Evolutionary conservation across 2,329 filamentous ascomycete species (phyloP).

Genomic region (Shiraia bambusicola): DNA sequence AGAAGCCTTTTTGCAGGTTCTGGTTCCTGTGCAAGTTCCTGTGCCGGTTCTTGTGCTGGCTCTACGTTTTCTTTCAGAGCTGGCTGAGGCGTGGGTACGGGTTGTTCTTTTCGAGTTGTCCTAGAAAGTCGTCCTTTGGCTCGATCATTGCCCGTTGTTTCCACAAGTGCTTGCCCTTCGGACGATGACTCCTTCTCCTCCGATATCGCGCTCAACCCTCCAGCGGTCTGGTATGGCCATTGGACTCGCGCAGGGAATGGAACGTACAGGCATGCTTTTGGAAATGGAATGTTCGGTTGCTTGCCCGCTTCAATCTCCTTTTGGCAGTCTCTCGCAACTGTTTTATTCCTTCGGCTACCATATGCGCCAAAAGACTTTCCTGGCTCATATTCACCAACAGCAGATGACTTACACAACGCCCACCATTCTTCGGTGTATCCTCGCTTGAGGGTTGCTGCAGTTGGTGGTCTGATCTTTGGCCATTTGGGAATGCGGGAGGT

Average conservation of each 20-base stretch:
- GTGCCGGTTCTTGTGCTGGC: constrained; percentile 24
- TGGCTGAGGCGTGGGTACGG: constrained; percentile 26
- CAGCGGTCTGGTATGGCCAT: constrained; percentile 37
- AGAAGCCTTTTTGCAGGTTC: constrained; percentile 31
- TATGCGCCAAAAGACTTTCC: constrained; percentile 51
- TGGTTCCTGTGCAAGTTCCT: constrained; percentile 22
- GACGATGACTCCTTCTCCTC: constrained; percentile 45
- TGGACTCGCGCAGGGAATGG: constrained; percentile 46
- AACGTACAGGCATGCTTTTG: constrained; percentile 51
- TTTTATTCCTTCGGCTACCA: constrained; percentile 51
- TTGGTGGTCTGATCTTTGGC: constrained; percentile 48
- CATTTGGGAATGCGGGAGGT: constrained; percentile 51
- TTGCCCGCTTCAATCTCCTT: constrained; percentile 51
- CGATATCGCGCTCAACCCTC: constrained; percentile 43
- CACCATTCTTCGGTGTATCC: constrained; percentile 56
- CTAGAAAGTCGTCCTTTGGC: constrained; percentile 29
- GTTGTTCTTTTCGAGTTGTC: constrained; percentile 24
- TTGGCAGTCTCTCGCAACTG: constrained; percentile 53
- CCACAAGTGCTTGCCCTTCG: constrained; percentile 44
- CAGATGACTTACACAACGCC: constrained; percentile 52
- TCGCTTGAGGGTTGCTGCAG: constrained; percentile 46
- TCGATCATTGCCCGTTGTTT: constrained; percentile 51
- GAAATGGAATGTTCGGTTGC: constrained; percentile 53
- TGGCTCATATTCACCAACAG: constrained; percentile 51
- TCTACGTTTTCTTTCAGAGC: constrained; percentile 43